Conservation (phyloP, 2,329 filamentous ascomycete species). For the Aspergillus carbonarius region DNA sequence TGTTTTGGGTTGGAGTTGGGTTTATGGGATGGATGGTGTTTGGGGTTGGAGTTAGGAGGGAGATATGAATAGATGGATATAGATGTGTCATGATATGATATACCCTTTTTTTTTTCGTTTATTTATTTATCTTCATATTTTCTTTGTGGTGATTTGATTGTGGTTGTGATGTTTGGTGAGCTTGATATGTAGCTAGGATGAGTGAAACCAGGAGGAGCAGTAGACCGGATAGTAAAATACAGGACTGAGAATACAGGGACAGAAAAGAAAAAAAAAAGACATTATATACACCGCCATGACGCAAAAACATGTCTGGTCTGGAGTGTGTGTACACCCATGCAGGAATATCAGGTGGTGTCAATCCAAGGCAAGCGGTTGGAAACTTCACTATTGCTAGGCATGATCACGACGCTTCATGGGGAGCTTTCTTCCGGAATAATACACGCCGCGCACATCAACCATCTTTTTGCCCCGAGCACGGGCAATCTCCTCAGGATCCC, state of each 20-base stretch:
- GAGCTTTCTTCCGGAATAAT: constrained; percentile 69
- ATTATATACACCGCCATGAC: constrained; percentile 26
- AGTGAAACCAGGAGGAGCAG: background rate
- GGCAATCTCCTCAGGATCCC: constrained; percentile 85
- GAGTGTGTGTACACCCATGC: background rate
- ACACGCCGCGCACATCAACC: constrained; percentile 94
- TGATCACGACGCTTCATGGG: too few species aligned
- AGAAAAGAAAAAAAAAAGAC: constrained; percentile 5
- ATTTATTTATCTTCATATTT: background rate
- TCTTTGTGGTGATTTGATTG: constrained; percentile 9
- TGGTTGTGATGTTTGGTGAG: constrained; percentile 7
- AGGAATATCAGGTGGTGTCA: background rate
- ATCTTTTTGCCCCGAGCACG: constrained; percentile 89
- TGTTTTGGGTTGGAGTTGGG: constrained; percentile 2
- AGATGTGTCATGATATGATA: constrained; percentile 8
- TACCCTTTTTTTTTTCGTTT: constrained; percentile 18
- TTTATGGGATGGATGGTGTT: background rate
- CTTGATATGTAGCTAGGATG: constrained; percentile 2
- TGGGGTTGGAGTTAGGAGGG: background rate
- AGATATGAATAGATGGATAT: constrained; percentile 4
- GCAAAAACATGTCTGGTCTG: constrained; percentile 17
- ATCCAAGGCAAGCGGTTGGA: too few species aligned
- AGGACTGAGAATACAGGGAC: constrained; percentile 33
- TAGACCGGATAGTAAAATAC: background rate
- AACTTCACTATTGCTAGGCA: too few species aligned